Percentiles rank a stretch among this genome's conserved stretches.
Evolutionary conservation across 2,329 filamentous ascomycete genomes (phyloP).

Genomic region (Aspergillus carbonarius): DNA sequence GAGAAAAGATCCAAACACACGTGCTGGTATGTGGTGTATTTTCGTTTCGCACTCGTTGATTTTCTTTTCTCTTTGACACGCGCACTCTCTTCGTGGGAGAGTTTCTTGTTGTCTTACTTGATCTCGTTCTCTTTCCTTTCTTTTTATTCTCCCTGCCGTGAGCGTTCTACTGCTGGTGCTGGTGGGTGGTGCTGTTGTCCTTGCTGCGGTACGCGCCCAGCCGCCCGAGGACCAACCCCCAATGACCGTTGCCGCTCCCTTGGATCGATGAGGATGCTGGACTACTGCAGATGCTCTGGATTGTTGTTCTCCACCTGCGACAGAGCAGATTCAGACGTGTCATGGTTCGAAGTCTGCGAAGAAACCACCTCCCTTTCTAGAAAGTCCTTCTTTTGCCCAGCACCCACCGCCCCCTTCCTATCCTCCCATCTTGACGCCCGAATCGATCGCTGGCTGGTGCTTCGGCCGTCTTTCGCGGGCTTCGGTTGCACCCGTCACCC

Average conservation of each 20-base stretch:
- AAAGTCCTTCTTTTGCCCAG: background rate
- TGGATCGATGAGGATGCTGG: conserved; percentile 9
- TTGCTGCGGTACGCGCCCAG: conserved; percentile 12
- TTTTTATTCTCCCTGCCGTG: background rate
- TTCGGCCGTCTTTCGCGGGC: background rate
- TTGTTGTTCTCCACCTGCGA: conserved; percentile 6
- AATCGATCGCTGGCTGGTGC: background rate
- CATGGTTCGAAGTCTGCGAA: conserved; percentile 1
- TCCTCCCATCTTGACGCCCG: background rate
- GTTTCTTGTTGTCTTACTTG: conserved; percentile 3
- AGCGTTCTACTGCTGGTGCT: background rate
- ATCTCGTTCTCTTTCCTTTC: background rate
- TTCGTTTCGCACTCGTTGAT: conserved; percentile 8
- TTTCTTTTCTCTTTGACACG: background rate
- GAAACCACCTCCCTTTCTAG: conserved; percentile 5
- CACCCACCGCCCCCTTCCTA: background rate
- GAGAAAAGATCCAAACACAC: conserved; percentile 14
- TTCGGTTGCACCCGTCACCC: conserved; percentile 11
- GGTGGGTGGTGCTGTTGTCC: conserved; percentile 1
- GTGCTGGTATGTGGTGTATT: conserved; percentile 21
- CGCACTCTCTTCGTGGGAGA: background rate
- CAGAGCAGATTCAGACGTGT: conserved; percentile 3
- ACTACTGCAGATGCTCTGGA: conserved; percentile 4
- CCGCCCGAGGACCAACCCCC: conserved; percentile 10
- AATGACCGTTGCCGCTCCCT: conserved; percentile 6